These are phyloP conservation scores for Aspergillus udagawae DNA, from an alignment of 2,329 filamentous ascomycete species.

Conservation along the genomic window DNA sequence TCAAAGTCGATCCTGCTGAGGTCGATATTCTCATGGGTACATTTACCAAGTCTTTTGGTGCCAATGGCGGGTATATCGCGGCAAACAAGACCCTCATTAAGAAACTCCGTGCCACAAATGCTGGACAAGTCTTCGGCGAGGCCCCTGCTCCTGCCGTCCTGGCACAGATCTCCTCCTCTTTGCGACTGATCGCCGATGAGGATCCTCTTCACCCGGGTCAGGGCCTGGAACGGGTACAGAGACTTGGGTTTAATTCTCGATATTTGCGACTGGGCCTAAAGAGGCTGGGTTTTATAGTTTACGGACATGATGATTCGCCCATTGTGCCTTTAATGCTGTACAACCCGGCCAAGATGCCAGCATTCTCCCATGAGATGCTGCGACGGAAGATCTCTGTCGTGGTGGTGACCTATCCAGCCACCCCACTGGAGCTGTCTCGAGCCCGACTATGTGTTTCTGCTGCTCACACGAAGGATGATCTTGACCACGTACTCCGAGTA, in stretches of 20 bases:
- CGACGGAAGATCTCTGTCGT: conserved; percentile 94
- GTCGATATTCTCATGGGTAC: conserved; percentile 97
- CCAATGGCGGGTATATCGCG: conserved; percentile 90
- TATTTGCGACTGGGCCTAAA: conserved; percentile 92
- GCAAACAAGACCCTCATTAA: conserved; percentile 85
- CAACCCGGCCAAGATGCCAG: conserved; percentile 93
- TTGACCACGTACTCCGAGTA: conserved; percentile 80
- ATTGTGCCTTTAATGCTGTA: conserved; percentile 91
- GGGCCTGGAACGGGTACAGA: conserved; percentile 85
- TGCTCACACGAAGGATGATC: conserved; percentile 93
- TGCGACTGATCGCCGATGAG: conserved; percentile 82
- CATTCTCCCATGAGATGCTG: conserved; percentile 96
- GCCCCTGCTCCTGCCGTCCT: conserved; percentile 79
- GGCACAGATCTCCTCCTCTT: conserved; percentile 78
- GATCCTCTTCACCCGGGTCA: conserved; percentile 66
- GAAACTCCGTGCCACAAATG: conserved; percentile 78
- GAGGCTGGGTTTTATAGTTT: conserved; percentile 88
- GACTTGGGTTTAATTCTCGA: conserved; percentile 92
- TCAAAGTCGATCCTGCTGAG: conserved; percentile 76
- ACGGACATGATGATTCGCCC: conserved; percentile 91
- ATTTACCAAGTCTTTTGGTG: conserved; percentile 92
- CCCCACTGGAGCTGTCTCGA: conserved; percentile 84
- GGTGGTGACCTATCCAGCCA: conserved; percentile 91
- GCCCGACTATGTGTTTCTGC: conserved; percentile 90
- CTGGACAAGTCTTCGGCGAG: conserved; percentile 79